Conservation (phyloP, 371 early-diverging fungal species). For the Mortierella sp. region DNA sequence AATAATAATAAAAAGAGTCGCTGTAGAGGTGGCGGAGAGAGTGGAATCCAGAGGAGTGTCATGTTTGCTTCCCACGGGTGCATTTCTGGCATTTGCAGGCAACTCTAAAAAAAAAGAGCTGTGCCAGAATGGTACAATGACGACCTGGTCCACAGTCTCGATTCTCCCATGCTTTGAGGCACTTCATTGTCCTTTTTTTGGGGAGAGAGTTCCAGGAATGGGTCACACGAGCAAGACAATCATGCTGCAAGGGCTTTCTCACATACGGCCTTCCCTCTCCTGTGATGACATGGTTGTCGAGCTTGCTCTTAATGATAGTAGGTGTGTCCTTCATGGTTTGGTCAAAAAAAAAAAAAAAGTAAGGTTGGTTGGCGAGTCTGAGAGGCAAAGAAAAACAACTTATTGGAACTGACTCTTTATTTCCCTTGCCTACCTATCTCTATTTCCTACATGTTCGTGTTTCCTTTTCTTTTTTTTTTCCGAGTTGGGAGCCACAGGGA, state of each 20-base stretch:
- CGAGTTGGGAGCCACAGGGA: background rate
- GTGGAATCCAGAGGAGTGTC: no score
- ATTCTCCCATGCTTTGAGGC: no score
- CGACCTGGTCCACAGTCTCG: background rate
- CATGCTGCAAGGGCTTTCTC: no score
- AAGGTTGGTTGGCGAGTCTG: background rate
- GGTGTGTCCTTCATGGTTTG: constrained; percentile 1
- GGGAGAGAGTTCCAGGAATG: no score
- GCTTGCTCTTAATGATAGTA: constrained; percentile 24
- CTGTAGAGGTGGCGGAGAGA: no score
- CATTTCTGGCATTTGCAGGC: background rate
- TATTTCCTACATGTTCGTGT: background rate
- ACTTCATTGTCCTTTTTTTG: no score
- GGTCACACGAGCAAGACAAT: no score
- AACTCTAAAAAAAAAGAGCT: constrained; percentile 2
- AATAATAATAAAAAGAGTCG: no score
- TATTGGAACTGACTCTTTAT: background rate
- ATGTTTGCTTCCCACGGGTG: no score
- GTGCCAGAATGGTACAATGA: background rate
- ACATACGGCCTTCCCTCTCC: constrained; percentile 51
- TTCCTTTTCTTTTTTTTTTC: constrained; percentile 5
- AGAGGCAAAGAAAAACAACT: background rate
- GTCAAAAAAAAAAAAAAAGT: constrained; percentile 11
- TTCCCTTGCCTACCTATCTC: constrained; percentile 2
- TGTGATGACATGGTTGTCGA: constrained; percentile 39